Conservation (phyloP, 768 basidiomycete species). For the Termitomyces sp. region DNA sequence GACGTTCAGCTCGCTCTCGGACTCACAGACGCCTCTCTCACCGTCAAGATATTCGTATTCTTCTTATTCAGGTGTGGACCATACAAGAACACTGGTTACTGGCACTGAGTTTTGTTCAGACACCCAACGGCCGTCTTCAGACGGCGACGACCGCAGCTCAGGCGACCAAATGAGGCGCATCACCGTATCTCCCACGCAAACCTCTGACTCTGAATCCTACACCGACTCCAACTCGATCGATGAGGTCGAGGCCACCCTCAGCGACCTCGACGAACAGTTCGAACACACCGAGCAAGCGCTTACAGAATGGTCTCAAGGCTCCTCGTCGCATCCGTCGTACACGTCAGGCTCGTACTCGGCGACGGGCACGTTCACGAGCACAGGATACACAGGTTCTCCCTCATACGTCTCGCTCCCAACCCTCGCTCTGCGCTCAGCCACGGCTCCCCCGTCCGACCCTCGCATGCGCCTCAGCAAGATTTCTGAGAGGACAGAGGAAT, state of each 20-base stretch:
- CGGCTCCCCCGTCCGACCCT: slow-evolving; percentile 28
- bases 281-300: slow-evolving; percentile 61
- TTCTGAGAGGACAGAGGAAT: slow-evolving; percentile 71
- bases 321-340: slow-evolving; percentile 34
- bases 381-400: slow-evolving; percentile 39
- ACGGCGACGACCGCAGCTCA: slow-evolving; percentile 34
- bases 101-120: slow-evolving; percentile 23
- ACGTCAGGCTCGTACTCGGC: slow-evolving; percentile 28
- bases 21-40: slow-evolving; percentile 38
- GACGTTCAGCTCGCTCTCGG: slow-evolving; percentile 46
- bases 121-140: slow-evolving; percentile 41
- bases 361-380: slow-evolving; percentile 22
- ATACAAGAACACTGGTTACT: background rate
- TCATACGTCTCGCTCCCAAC: slow-evolving; percentile 41
- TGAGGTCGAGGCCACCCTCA: slow-evolving; percentile 69
- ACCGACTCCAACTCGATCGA: slow-evolving; percentile 55
- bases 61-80: slow-evolving; percentile 44
- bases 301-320: slow-evolving; percentile 56
- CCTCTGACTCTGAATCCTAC: slow-evolving; percentile 33
- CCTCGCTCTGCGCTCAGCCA: slow-evolving; percentile 26
- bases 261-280: slow-evolving; percentile 60
- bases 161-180: slow-evolving; percentile 45
- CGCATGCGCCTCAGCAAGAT: slow-evolving; percentile 65
- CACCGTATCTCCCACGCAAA: slow-evolving; percentile 44
- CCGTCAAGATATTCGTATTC: slow-evolving; percentile 52